Evolutionary conservation across 2,329 filamentous ascomycete species (phyloP), one percentile per base, ranked within the genome.

Genomic region (Pestalotiopsis sp.): DNA sequence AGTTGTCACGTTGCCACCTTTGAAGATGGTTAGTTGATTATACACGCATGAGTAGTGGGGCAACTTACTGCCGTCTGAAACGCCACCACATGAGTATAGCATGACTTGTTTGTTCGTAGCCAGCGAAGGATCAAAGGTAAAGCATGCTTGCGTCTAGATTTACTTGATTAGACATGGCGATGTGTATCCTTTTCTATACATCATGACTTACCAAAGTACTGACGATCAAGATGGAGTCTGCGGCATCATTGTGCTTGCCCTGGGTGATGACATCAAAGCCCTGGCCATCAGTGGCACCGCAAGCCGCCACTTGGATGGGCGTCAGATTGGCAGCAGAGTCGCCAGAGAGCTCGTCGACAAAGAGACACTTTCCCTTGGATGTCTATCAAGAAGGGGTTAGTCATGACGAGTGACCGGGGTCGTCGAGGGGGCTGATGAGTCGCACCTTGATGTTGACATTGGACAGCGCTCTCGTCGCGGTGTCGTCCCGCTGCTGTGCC

Each of bases 21-120:
- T 11, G n/a, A 4, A 2, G 11, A 62, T 27, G 4, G 61, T 38
- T 38, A 36, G 45, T 12, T 3, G 63, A 4, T 59, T 17, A 67
- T 17, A 71, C 70, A 69, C 68, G 25, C 59, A 36, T n/a, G 45
- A 14, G 59, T n/a, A 41, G 13, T 20, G 64, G 13, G n/a, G 59
- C 4, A 2, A 75, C 78, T 68, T 72, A 81, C 78, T 78, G 59
- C 87, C 87, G 69, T 86, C 87, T 23, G 87, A 87, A 52, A 87
- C 81, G 17, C 87, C 87, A 65, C 87, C 87, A 70, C 87, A 90
- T 12, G 87, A 87, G 73, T 89, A 90, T 27, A 90, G 80, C 41
- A 85, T 73, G 14, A 88, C 85, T 71, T 87, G 86, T 73, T 85
- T 84, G 12, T 85, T 86, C 2, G 81, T 79, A 0, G 80, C 76